phyloP scores from a whole-genome alignment of 2,329 filamentous ascomycete genomes.

The Aspergillus floridensis region DNA sequence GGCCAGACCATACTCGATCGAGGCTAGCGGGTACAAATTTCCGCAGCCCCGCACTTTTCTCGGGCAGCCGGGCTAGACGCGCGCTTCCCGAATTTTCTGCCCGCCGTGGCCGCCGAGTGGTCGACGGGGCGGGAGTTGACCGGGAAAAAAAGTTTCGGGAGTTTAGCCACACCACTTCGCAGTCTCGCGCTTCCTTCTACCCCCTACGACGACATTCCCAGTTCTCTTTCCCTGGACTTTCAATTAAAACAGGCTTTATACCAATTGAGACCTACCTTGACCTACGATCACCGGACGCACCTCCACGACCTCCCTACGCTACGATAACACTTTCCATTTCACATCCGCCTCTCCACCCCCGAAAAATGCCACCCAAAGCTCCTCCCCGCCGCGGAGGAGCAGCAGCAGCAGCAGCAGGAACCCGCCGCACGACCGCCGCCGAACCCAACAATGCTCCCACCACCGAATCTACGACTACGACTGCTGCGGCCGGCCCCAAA shows the following conservation, averaged over 20 bases:
- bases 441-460: constrained; percentile 9
- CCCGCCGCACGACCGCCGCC: constrained; percentile 16
- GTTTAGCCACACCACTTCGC: neutral
- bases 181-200: neutral
- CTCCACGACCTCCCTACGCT: no score
- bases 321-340: neutral
- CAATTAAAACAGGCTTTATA: neutral
- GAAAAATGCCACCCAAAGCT: constrained; percentile 36
- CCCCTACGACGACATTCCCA: neutral
- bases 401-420: constrained; percentile 18
- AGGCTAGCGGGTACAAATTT: neutral
- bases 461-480: constrained; percentile 7
- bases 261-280: no score
- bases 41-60: constrained; percentile 13
- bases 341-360: neutral
- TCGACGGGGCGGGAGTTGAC: no score
- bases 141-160: constrained; percentile 3
- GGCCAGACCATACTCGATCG: neutral
- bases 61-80: constrained; percentile 6
- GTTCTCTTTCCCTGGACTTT: neutral
- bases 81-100: constrained; percentile 7
- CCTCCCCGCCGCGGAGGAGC: constrained; percentile 23
- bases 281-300: no score
- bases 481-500: constrained; percentile 18
- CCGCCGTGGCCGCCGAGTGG: neutral